phyloP scores from a whole-genome alignment of 768 basidiomycete species.

The Boletus rubroflammeus region DNA sequence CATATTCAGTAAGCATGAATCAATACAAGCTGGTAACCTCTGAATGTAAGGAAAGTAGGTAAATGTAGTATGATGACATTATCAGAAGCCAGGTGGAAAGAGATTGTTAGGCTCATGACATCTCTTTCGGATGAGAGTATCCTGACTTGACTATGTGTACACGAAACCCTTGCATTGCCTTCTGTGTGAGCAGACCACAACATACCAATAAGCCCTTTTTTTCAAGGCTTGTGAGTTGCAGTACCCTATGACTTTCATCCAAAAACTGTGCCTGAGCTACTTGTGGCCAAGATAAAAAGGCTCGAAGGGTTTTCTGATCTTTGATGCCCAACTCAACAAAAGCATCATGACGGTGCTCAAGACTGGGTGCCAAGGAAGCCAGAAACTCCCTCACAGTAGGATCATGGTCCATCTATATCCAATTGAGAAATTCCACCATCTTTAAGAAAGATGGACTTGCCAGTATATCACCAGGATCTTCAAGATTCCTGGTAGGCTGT shows the following conservation, averaged over 20 bases:
- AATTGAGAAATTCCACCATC: not conserved
- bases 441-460: constrained; percentile 6
- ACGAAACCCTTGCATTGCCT: not conserved
- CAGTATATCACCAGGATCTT: not conserved
- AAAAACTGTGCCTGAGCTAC: constrained; percentile 15
- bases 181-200: constrained; percentile 4
- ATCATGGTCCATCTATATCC: not conserved
- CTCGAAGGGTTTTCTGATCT: constrained; percentile 17
- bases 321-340: constrained; percentile 24
- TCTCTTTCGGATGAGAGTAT: not conserved
- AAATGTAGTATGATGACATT: not conserved
- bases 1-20: constrained; percentile 23
- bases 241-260: constrained; percentile 1
- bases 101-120: not conserved
- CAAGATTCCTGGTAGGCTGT: not conserved
- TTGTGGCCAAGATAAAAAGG: constrained; percentile 25
- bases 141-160: not conserved
- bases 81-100: not conserved
- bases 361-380: constrained; percentile 18
- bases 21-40: not conserved
- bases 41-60: constrained; percentile 3
- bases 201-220: constrained; percentile 14
- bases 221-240: constrained; percentile 24
- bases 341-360: constrained; percentile 17
- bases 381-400: constrained; percentile 15